Evolutionary conservation across 495 filamentous ascomycete genomes (phyloP), one percentile per base, ranked within the genome.

Genomic region (Sabuloglossum arenarium): DNA sequence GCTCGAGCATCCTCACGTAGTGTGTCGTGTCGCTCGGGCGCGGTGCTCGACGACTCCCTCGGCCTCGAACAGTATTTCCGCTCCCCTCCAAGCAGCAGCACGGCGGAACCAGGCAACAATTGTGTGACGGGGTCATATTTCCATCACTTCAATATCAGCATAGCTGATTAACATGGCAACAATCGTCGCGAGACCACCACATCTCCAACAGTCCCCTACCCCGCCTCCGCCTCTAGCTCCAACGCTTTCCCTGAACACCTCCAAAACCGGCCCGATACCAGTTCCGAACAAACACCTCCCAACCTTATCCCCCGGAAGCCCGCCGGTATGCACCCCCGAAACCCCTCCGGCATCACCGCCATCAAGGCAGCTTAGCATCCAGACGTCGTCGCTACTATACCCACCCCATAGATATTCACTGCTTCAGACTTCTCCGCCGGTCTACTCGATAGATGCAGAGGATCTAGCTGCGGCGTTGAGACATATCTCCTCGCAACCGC

Each of bases 211-310:
- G 27, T 53, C 43, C 11, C 56, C 56, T 34, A 58, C 43, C 1
- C 43, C 55, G n/a, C 43, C 55, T 27, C 55, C 55, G 3, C 34
- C 42, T 25, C 21, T 49, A 10, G 29, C 55, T 23, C 47, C 46
- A 24, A 6, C 45, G 21, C 27, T 55, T 12, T 30, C 29, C 3
- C 54, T 53, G 19, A 55, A 58, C 56, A 58, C 45, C 11, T 19
- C 19, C 2, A 30, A 32, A 21, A 11, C 21, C 5, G 29, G 43
- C 24, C 29, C 27, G 14, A 23, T 39, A 11, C 56, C 56, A 6
- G 47, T 54, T 12, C 89, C 91, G 9, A 94, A 94, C 69, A 94
- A 93, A 65, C 87, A 94, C 68, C 69, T 96, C 14, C 86, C 88
- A 8, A 72, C 81, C 53, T 90, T 86, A 63, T 82, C 88, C n/a